Conservation (phyloP, 495 filamentous ascomycete species). For the Achaetomiella virescens region DNA sequence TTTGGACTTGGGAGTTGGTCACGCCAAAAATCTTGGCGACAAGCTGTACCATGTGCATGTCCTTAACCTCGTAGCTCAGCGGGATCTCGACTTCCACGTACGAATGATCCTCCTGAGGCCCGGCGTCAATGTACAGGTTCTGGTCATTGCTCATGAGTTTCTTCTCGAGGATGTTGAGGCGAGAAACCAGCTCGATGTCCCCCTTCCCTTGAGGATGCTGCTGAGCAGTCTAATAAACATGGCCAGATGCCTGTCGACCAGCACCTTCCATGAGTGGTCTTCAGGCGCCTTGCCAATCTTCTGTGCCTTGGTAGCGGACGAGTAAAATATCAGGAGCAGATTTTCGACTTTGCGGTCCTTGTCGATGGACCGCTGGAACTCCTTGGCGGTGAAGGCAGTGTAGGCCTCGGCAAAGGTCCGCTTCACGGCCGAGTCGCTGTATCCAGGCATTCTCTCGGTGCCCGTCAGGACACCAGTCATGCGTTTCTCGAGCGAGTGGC, state of each 20-base stretch:
- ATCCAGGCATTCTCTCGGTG: slow-evolving; percentile 61
- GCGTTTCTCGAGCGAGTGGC: slow-evolving; percentile 74
- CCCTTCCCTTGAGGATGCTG: slow-evolving; percentile 73
- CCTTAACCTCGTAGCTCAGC: slow-evolving; percentile 84
- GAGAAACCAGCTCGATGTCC: slow-evolving; percentile 77
- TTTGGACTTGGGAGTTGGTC: slow-evolving; percentile 67
- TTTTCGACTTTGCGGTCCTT: slow-evolving; percentile 93
- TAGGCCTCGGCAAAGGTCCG: slow-evolving; percentile 86
- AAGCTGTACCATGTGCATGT: slow-evolving; percentile 88
- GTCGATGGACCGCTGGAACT: slow-evolving; percentile 81
- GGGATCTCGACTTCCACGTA: slow-evolving; percentile 73
- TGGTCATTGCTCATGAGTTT: slow-evolving; percentile 95
- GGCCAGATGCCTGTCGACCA: slow-evolving; percentile 91
- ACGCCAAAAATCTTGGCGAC: slow-evolving; percentile 81
- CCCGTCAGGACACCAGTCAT: slow-evolving; percentile 73
- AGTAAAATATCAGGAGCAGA: slow-evolving; percentile 83
- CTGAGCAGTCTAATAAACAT: slow-evolving; percentile 87
- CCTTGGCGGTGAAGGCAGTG: slow-evolving; percentile 60
- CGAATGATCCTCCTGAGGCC: slow-evolving; percentile 47
- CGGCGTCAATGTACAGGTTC: slow-evolving; percentile 59
- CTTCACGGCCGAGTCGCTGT: slow-evolving; percentile 79
- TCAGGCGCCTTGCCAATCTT: slow-evolving; percentile 70
- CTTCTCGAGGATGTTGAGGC: slow-evolving; percentile 76
- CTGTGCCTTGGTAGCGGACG: slow-evolving; percentile 67
- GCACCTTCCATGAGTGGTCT: slow-evolving; percentile 87